These are phyloP conservation scores for Globisporangium ultimum DNA, from an alignment of 352 stramenopile genomes.

Conservation along the genomic window DNA sequence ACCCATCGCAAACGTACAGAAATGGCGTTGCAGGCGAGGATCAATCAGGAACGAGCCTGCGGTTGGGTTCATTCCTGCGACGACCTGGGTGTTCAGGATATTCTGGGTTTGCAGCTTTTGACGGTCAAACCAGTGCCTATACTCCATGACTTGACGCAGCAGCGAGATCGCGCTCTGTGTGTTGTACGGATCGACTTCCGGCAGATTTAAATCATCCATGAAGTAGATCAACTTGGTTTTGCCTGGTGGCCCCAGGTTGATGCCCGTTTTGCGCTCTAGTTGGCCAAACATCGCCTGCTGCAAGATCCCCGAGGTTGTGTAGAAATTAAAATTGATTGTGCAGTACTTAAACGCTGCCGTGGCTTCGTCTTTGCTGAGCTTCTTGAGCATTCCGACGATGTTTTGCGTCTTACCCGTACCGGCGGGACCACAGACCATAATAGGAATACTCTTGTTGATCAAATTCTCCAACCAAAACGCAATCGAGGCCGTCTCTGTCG, in stretches of 20 bases:
- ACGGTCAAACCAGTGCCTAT: constrained; percentile 92
- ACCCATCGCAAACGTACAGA: constrained; percentile 94
- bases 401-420: constrained; percentile 95
- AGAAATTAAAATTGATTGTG: constrained; percentile 98
- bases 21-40: constrained; percentile 93
- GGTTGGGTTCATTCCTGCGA: constrained; percentile 95
- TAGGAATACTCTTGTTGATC: constrained; percentile 84
- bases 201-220: constrained; percentile 96
- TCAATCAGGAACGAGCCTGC: constrained; percentile 94
- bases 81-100: constrained; percentile 94
- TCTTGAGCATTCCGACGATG: constrained; percentile 94
- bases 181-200: constrained; percentile 95
- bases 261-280: constrained; percentile 94
- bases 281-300: constrained; percentile 91
- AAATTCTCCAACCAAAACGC: constrained; percentile 95
- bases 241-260: constrained; percentile 92
- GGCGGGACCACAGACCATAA: constrained; percentile 94
- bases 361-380: constrained; percentile 85
- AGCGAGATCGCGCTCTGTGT: constrained; percentile 95
- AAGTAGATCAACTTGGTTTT: constrained; percentile 95
- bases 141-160: constrained; percentile 95
- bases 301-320: constrained; percentile 92
- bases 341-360: constrained; percentile 81
- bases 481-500: constrained; percentile 93
- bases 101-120: constrained; percentile 92